phyloP scores from a whole-genome alignment of 1,139 yeast genomes.

The Geotrichum restrictum region DNA sequence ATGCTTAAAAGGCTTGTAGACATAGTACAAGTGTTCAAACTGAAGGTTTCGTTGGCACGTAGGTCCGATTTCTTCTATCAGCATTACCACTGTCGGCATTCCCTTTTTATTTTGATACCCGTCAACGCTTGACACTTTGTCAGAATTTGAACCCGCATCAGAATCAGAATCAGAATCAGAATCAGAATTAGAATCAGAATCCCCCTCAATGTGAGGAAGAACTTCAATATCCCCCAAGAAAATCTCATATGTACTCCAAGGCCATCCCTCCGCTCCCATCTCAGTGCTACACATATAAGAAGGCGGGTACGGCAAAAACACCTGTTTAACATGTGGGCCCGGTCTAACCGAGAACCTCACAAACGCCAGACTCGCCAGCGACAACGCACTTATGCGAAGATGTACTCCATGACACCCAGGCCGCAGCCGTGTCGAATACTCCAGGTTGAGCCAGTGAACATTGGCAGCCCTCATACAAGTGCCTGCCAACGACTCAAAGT shows the following conservation, averaged over 20 bases:
- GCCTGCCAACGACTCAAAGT: constrained; percentile 25
- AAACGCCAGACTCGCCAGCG: constrained; percentile 26
- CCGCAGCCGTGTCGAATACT: constrained; percentile 29
- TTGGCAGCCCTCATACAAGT: constrained; percentile 30
- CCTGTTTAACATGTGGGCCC: constrained; percentile 16
- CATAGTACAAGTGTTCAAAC: constrained; percentile 16
- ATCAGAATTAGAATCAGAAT: no score
- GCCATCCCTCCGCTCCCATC: constrained; percentile 14
- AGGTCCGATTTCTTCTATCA: constrained; percentile 15
- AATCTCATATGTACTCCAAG: constrained; percentile 9
- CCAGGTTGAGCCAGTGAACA: constrained; percentile 29
- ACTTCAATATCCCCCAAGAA: constrained; percentile 20
- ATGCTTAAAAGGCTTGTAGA: neutral
- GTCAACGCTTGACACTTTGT: neutral
- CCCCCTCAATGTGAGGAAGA: neutral
- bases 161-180: no score
- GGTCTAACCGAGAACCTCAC: constrained; percentile 25
- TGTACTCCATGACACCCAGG: constrained; percentile 31
- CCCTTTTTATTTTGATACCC: neutral
- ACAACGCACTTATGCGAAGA: constrained; percentile 27
- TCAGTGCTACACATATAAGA: constrained; percentile 11
- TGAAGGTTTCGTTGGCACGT: constrained; percentile 16
- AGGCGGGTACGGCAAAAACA: constrained; percentile 19
- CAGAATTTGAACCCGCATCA: no score
- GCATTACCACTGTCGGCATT: constrained; percentile 17